These are phyloP conservation scores for Camelina laxa DNA, from an alignment of 345 rosid genomes.

Conservation along the genomic window DNA sequence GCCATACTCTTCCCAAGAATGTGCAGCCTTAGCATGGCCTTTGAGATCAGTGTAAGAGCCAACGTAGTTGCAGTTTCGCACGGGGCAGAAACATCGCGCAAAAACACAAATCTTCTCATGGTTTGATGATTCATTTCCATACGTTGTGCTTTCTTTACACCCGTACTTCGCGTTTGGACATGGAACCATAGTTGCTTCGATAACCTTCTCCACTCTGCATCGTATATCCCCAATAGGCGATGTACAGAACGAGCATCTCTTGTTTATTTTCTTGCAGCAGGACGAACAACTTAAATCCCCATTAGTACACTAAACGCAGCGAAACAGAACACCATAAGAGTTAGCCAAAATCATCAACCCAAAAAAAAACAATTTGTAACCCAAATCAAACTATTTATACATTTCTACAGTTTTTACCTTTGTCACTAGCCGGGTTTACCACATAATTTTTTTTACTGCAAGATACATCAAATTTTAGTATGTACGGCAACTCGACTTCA, in stretches of 20 bases:
- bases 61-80: constrained; percentile 43
- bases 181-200: constrained; percentile 44
- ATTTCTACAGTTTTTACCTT: not conserved
- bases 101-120: constrained; percentile 48
- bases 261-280: constrained; percentile 49
- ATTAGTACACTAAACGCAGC: constrained; percentile 52
- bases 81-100: constrained; percentile 52
- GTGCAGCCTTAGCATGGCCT: constrained; percentile 46
- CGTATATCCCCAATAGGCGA: constrained; percentile 51
- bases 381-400: not conserved
- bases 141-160: constrained; percentile 18
- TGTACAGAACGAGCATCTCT: constrained; percentile 53
- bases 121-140: constrained; percentile 30
- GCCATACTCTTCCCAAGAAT: not conserved
- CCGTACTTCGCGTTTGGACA: constrained; percentile 46
- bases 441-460: not conserved
- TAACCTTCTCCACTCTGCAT: constrained; percentile 55
- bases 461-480: no score
- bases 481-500: no score
- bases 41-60: constrained; percentile 46
- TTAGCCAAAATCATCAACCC: not conserved
- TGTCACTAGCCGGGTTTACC: no score
- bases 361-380: no score
- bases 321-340: not conserved
- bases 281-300: constrained; percentile 59